These are phyloP conservation scores for Lactifluus hygrophoroides DNA, from an alignment of 768 basidiomycete genomes.

Conservation along the genomic window DNA sequence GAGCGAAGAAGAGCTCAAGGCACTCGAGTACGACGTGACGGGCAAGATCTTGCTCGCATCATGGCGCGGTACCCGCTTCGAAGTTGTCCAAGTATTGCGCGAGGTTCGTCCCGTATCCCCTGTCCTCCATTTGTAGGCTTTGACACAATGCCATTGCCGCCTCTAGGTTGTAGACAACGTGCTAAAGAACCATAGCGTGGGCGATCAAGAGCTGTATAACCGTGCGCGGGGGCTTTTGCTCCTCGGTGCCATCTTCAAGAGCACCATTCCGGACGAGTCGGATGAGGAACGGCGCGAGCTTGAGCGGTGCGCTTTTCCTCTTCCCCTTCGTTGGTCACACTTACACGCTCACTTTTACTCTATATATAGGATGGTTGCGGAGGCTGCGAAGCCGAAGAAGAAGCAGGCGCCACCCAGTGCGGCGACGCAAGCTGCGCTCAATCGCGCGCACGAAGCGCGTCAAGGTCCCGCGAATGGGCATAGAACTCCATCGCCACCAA, in stretches of 20 bases:
- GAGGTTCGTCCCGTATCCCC: conserved; percentile 36
- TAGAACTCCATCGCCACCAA: neutral
- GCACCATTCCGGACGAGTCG: conserved; percentile 75
- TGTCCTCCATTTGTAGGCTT: neutral
- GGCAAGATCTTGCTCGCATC: conserved; percentile 95
- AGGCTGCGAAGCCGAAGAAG: conserved; percentile 68
- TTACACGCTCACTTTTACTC: neutral
- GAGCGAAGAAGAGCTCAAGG: conserved; percentile 75
- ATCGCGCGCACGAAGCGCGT: conserved; percentile 4
- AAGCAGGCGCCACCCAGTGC: conserved; percentile 8
- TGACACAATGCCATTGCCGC: conserved; percentile 10
- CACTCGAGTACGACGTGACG: conserved; percentile 86
- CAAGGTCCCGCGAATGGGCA: neutral
- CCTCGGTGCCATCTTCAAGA: conserved; percentile 86
- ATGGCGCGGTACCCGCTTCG: conserved; percentile 94
- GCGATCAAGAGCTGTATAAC: conserved; percentile 63
- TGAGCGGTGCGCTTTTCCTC: conserved; percentile 56
- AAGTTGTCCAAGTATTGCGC: conserved; percentile 84
- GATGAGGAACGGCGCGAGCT: conserved; percentile 92
- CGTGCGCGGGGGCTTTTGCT: conserved; percentile 87
- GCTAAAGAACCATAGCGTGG: conserved; percentile 65
- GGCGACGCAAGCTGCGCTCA: conserved; percentile 2
- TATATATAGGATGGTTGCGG: conserved; percentile 65
- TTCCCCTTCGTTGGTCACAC: neutral
- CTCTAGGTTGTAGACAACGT: conserved; percentile 71